Evolutionary conservation across 352 stramenopile species (phyloP).

Genomic region (Globisporangium radiosum): DNA sequence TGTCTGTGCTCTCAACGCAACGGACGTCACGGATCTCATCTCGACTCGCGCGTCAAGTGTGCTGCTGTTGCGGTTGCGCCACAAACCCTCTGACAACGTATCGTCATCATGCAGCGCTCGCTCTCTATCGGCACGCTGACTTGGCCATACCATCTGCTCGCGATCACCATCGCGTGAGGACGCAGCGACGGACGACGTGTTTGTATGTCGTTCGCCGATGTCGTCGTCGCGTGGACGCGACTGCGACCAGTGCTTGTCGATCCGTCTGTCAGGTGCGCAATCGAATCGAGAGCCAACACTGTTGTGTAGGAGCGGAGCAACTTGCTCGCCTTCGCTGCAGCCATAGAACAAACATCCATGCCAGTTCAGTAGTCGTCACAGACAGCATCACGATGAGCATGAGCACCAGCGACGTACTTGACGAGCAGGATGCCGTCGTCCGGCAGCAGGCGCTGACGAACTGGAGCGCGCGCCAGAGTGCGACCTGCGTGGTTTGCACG

Average conservation of each 20-base stretch:
- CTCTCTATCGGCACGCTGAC: too few relatives aligned
- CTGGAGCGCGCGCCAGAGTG: slow-evolving; percentile 3
- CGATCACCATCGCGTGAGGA: too few relatives aligned
- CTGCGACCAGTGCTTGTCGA: too few relatives aligned
- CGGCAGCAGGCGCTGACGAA: slow-evolving; percentile 23
- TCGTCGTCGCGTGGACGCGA: too few relatives aligned
- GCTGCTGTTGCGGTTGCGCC: background rate
- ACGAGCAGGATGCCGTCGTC: slow-evolving; percentile 7
- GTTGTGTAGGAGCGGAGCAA: slow-evolving; percentile 15
- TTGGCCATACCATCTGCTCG: too few relatives aligned
- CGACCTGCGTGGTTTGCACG: background rate
- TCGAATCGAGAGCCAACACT: too few relatives aligned
- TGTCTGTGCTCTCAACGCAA: background rate
- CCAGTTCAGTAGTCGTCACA: background rate
- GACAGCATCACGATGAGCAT: background rate
- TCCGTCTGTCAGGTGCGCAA: too few relatives aligned
- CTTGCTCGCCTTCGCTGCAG: slow-evolving; percentile 26
- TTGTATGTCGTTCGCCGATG: too few relatives aligned
- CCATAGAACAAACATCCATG: background rate
- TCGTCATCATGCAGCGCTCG: too few relatives aligned
- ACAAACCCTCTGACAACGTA: background rate
- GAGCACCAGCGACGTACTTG: slow-evolving; percentile 1
- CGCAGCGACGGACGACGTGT: too few relatives aligned
- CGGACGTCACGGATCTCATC: background rate
- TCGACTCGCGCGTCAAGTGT: background rate